These are phyloP conservation scores for Yamadazyma epiphylla DNA, from an alignment of 1,139 yeast species.

Conservation along the genomic window DNA sequence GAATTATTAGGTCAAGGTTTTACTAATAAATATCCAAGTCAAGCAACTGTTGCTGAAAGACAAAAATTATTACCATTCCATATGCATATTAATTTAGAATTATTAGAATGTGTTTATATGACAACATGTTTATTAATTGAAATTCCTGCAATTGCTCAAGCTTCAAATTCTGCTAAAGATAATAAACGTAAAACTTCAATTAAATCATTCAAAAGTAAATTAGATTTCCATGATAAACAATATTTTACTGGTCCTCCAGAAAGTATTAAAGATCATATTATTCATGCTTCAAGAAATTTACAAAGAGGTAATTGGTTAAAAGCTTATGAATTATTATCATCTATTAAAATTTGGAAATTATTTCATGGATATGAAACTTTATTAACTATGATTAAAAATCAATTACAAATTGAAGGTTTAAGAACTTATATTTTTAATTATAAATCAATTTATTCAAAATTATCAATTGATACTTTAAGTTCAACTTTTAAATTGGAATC, in stretches of 20 bases:
- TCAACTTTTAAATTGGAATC: constrained; percentile 61
- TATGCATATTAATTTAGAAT: constrained; percentile 94
- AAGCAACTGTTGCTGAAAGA: constrained; percentile 57
- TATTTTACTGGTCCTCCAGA: constrained; percentile 98
- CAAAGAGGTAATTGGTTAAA: constrained; percentile 88
- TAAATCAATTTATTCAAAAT: constrained; percentile 70
- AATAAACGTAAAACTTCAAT: constrained; percentile 57
- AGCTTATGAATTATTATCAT: constrained; percentile 66
- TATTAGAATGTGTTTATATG: constrained; percentile 90
- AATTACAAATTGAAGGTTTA: constrained; percentile 85
- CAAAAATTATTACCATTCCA: constrained; percentile 95
- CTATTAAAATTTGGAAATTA: constrained; percentile 87
- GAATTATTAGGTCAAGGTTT: constrained; percentile 94
- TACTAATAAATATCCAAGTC: constrained; percentile 62
- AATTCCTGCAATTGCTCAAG: constrained; percentile 72
- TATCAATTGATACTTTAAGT: constrained; percentile 67
- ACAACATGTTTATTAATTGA: constrained; percentile 88
- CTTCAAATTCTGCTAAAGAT: constrained; percentile 43
- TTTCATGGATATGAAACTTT: constrained; percentile 67
- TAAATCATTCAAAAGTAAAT: constrained; percentile 86
- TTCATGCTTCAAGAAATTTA: constrained; percentile 89
- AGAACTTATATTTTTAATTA: constrained; percentile 87
- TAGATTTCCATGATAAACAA: constrained; percentile 92
- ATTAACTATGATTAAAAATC: constrained; percentile 65
- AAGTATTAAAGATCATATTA: constrained; percentile 88